Percentiles rank a stretch among this genome's conserved stretches.
These are phyloP conservation scores for Colletotrichum nymphaeae DNA, from an alignment of 2,329 filamentous ascomycete species.

Conservation along the genomic window DNA sequence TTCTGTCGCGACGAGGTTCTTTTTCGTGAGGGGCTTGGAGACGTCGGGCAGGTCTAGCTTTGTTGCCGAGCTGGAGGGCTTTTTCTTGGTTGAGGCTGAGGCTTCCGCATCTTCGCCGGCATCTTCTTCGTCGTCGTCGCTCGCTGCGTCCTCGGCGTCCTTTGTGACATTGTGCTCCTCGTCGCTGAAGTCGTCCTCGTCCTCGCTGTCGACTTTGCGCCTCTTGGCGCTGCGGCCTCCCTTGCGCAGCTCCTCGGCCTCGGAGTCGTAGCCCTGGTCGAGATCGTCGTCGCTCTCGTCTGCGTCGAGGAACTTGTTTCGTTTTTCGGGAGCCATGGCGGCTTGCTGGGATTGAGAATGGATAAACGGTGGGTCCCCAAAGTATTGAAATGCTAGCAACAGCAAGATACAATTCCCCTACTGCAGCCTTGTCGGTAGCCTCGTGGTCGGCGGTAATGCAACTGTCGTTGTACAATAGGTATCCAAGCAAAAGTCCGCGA, in stretches of 20 bases:
- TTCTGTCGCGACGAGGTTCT: slow-evolving; percentile 75
- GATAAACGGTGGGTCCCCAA: too few species aligned
- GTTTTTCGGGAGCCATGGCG: slow-evolving; percentile 74
- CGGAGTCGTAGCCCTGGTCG: slow-evolving; percentile 73
- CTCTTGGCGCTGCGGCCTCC: slow-evolving; percentile 72
- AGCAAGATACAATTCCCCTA: neutral
- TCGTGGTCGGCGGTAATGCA: neutral
- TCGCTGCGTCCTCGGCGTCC: slow-evolving; percentile 45
- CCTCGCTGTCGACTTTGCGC: slow-evolving; percentile 65
- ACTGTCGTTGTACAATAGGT: neutral
- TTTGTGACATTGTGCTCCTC: slow-evolving; percentile 48
- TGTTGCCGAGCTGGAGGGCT: slow-evolving; percentile 35
- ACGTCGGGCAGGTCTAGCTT: slow-evolving; percentile 55
- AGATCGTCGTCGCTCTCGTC: slow-evolving; percentile 70
- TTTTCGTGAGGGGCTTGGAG: slow-evolving; percentile 69
- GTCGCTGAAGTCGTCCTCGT: slow-evolving; percentile 52
- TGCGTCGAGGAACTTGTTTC: slow-evolving; percentile 77
- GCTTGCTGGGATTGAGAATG: neutral
- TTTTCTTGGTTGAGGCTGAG: slow-evolving; percentile 40
- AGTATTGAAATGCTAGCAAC: neutral
- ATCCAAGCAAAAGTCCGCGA: neutral
- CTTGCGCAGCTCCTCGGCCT: slow-evolving; percentile 73
- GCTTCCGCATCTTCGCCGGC: slow-evolving; percentile 30
- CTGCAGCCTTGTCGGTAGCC: neutral
- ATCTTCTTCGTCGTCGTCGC: slow-evolving; percentile 38